Conservation (phyloP, 768 basidiomycete species). For the Suillus brevipes region DNA sequence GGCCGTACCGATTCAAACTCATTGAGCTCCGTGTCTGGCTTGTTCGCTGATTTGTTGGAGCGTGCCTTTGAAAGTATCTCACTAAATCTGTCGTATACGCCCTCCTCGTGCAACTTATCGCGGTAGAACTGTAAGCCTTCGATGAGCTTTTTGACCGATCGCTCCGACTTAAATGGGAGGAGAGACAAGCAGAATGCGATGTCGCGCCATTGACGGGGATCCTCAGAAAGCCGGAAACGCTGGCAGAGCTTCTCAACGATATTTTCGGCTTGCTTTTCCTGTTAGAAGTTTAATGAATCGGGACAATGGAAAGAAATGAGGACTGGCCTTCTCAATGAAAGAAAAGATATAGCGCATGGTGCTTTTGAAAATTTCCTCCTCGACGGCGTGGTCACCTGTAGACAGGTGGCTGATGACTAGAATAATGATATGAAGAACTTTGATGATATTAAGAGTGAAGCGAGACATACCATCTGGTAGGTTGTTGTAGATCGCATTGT, state of each 20-base stretch:
- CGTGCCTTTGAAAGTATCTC: slow-evolving; percentile 95
- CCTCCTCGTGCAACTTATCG: slow-evolving; percentile 90
- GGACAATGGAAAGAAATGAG: background rate
- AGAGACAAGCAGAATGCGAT: slow-evolving; percentile 94
- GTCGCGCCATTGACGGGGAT: slow-evolving; percentile 95
- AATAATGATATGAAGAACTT: slow-evolving; percentile 10
- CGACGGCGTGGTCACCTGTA: slow-evolving; percentile 86
- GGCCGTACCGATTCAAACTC: slow-evolving; percentile 83
- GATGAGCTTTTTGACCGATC: slow-evolving; percentile 93
- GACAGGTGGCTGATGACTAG: slow-evolving; percentile 94
- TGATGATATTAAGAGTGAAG: background rate
- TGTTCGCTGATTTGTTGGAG: slow-evolving; percentile 88
- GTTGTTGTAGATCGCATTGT: slow-evolving; percentile 99
- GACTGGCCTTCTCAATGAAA: slow-evolving; percentile 90
- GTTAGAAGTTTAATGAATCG: slow-evolving; percentile 7
- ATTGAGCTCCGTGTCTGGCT: slow-evolving; percentile 89
- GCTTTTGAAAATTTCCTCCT: slow-evolving; percentile 88
- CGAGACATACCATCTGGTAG: slow-evolving; percentile 78
- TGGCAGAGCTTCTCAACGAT: slow-evolving; percentile 98
- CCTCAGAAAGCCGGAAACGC: slow-evolving; percentile 85
- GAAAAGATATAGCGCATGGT: slow-evolving; percentile 95
- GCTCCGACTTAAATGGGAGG: slow-evolving; percentile 95
- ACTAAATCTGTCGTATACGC: slow-evolving; percentile 76
- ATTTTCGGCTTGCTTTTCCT: slow-evolving; percentile 98
- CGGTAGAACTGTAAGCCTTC: slow-evolving; percentile 92